Evolutionary conservation across 441 rosid species (phyloP).

Genomic region (Capsella rubella): DNA sequence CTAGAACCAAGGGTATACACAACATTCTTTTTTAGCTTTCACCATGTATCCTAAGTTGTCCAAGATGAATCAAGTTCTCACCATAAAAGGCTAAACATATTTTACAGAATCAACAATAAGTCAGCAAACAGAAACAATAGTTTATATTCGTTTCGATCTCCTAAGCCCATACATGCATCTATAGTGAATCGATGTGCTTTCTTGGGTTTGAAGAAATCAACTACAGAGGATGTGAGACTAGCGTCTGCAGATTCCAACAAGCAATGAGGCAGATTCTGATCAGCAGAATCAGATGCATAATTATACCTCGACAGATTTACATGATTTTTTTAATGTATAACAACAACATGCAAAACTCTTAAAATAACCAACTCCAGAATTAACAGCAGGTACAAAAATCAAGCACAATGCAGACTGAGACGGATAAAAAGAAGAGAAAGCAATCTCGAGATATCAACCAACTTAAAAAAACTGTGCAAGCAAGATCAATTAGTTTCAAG

Average conservation of each 20-base stretch:
- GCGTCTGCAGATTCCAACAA: slow-evolving; percentile 1
- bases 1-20: slow-evolving; percentile 8
- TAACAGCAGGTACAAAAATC: neutral
- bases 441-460: slow-evolving; percentile 33
- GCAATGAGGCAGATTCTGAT: neutral
- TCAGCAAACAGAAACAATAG: slow-evolving; percentile 11
- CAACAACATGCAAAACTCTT: slow-evolving; percentile 20
- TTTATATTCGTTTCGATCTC: neutral
- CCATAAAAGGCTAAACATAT: neutral
- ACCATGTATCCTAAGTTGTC: neutral
- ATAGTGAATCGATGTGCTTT: slow-evolving; percentile 10
- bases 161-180: neutral
- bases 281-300: slow-evolving; percentile 4
- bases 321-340: neutral
- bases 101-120: neutral
- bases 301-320: neutral
- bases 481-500: slow-evolving; percentile 9
- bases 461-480: slow-evolving; percentile 17
- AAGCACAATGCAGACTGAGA: slow-evolving; percentile 31
- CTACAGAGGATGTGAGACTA: neutral
- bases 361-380: neutral
- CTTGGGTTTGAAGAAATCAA: slow-evolving; percentile 37
- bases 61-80: slow-evolving; percentile 9
- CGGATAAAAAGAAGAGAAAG: neutral
- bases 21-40: neutral